Evolutionary conservation across 768 basidiomycete species (phyloP).

Genomic region (Phaffia australis): DNA sequence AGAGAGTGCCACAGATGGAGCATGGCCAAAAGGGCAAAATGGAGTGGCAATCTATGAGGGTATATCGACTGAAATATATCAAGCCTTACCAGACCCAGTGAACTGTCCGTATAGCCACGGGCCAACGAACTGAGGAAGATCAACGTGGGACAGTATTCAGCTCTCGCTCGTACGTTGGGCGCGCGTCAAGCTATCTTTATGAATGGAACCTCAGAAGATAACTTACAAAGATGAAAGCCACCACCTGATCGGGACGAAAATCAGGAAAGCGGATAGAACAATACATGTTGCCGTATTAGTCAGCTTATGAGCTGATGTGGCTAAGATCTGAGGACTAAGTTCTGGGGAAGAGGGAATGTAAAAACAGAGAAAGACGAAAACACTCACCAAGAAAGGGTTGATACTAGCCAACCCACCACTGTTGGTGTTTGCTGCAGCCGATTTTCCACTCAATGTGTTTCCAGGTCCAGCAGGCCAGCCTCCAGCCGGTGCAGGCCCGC

Average conservation of each 20-base stretch:
- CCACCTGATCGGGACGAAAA: neutral
- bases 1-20: too few relatives aligned
- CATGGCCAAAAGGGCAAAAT: too few relatives aligned
- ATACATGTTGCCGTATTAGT: too few relatives aligned
- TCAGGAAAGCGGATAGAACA: too few relatives aligned
- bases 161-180: too few relatives aligned
- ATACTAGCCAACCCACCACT: neutral
- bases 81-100: neutral
- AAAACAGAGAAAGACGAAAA: neutral
- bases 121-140: slow-evolving; percentile 9
- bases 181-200: too few relatives aligned
- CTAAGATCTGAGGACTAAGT: too few relatives aligned
- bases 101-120: slow-evolving; percentile 20
- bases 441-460: slow-evolving; percentile 16
- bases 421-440: neutral
- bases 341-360: neutral
- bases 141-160: neutral
- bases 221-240: slow-evolving; percentile 17
- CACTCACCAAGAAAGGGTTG: slow-evolving; percentile 19
- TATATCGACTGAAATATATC: too few relatives aligned
- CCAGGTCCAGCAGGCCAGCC: slow-evolving; percentile 21
- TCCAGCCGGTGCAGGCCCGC: slow-evolving; percentile 10
- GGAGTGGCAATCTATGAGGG: too few relatives aligned
- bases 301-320: too few relatives aligned
- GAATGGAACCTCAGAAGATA: neutral